A percentile compares a stretch with the other conserved stretches of the same genome.
These are phyloP conservation scores for Priceomyces medius DNA, from an alignment of 805 yeast genomes.

Conservation along the genomic window DNA sequence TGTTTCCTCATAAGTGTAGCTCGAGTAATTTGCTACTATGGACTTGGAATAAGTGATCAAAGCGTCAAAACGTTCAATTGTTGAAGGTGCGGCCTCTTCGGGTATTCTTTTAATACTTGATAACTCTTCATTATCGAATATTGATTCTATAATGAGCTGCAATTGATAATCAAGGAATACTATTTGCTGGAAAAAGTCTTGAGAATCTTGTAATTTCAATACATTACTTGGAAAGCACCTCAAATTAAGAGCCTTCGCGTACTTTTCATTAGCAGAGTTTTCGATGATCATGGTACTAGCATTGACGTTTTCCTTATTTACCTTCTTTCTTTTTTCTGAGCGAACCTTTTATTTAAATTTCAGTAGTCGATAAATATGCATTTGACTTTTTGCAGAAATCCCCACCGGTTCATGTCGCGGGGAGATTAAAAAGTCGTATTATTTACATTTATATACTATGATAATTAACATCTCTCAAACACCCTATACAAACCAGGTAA, in stretches of 20 bases:
- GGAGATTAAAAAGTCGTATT: constrained; percentile 1
- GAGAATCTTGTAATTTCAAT: constrained; percentile 31
- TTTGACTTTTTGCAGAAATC: background rate
- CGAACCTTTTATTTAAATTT: too few relatives aligned
- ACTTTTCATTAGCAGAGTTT: constrained; percentile 22
- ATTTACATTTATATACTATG: background rate
- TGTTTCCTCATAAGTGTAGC: constrained; percentile 27
- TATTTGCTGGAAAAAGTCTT: constrained; percentile 32
- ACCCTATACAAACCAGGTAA: constrained; percentile 88
- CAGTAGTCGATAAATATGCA: too few relatives aligned
- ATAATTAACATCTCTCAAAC: constrained; percentile 78
- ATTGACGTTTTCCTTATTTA: background rate
- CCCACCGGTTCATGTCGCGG: constrained; percentile 1
- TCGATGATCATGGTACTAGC: constrained; percentile 13
- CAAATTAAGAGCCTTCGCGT: constrained; percentile 26
- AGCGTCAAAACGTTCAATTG: constrained; percentile 21
- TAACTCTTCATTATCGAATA: constrained; percentile 25
- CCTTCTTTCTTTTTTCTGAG: too few relatives aligned
- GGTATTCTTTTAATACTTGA: constrained; percentile 22
- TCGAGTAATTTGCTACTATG: constrained; percentile 20
- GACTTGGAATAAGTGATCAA: constrained; percentile 27
- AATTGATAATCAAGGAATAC: constrained; percentile 39
- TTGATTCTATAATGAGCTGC: constrained; percentile 29
- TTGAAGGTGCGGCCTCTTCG: constrained; percentile 20
- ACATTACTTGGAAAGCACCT: constrained; percentile 40